Evolutionary conservation across 305 asterid species (phyloP), one percentile per base, ranked within the genome.

Genomic region (Ilex paraguariensis): DNA sequence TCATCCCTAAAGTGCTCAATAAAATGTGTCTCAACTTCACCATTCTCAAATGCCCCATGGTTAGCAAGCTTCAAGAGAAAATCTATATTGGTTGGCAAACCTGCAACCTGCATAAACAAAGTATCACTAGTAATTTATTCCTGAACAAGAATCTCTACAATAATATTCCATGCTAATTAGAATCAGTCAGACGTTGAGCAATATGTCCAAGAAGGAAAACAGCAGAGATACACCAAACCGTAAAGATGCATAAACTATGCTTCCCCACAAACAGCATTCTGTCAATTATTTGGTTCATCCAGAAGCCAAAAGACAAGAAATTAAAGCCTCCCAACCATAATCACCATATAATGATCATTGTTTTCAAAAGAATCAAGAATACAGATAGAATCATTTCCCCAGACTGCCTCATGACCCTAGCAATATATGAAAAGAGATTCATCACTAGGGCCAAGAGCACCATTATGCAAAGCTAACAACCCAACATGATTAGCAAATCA

Each of bases 61-160:
- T 74, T 79, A 45, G 89, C 89, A 68, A 93, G 94, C 73, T 90
- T 87, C 59, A 63, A 65, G 69, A 93, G 84, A 79, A 93, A 93
- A 83, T 85, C 96, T 39, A 93, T 85, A 78, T 93, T 93, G 73
- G 97, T 93, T 44, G 98, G 98, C 75, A 93, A 77, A 80, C 98
- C 98, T 61, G 94, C 98, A 75, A 93, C 97, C 98, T 93, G 77
- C 45, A 65, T 55, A 60, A 73, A 54, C 64, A 59, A 58, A 50
- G 45, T 56, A 68, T 59, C 65, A 75, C n/a, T 48, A 48, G 13
- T 11, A n/a, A n/a, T 36, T 36, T 36, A 1, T 36, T 36, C 42
- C 9, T 8, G 42, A 4, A 4, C 3, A 36, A 36, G 28, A 21
- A 21, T 21, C 28, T 45, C 13, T 45, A 45, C 9, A 45, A 13